Base-by-base conservation (phyloP, 208 protist genomes). In the Wallacemonas collosoma region DNA sequence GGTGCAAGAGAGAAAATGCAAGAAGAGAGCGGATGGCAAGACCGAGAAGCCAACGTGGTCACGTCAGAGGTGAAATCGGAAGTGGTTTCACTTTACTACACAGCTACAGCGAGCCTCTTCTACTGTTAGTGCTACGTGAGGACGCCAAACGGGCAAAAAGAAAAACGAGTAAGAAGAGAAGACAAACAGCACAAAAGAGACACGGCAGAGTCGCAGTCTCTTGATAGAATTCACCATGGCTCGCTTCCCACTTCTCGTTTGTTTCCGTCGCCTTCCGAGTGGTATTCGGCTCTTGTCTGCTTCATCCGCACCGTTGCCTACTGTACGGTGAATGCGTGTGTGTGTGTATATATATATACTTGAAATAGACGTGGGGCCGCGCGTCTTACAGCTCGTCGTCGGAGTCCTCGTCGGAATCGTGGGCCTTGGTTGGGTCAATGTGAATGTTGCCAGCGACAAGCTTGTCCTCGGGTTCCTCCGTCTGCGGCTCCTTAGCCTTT, bases 381-480 rank as follows among this genome's bases (percentile, higher is more conserved):
- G 45, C 64, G 17, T 39, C 6, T 43, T 63, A 72, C 54, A 72
- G 55, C 39, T 76, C 50, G 8, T 57, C 17, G 35, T 69, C 71
- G 41, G 64, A 71, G 60, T 82, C 72, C 41, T 68, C 77, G 41
- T 74, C 75, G 35, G 75, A 80, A 50, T 80, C 75, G 54, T 66
- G 68, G 12, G 36, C n/a, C n/a, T 68, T 70, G 58, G 51, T 67
- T 3, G 66, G 40, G 68, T 54, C 50, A 53, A 69, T 69, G 40
- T 71, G 12, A 43, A 71, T 73, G 61, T 77, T 73, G 68, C 68
- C 70, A 64, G 50, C 71, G 62, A 15, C 44, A 15, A 54, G 44
- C 72, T 67, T 72, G 11, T 71, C 64, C 41, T 71, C 63, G 36
- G 57, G 44, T 40, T 79, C 64, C 54, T 82, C 68, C 7, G 56